A percentile compares a stretch with the other conserved stretches of the same genome.
phyloP scores from a whole-genome alignment of 306 rosid species.

The Vicia faba region DNA sequence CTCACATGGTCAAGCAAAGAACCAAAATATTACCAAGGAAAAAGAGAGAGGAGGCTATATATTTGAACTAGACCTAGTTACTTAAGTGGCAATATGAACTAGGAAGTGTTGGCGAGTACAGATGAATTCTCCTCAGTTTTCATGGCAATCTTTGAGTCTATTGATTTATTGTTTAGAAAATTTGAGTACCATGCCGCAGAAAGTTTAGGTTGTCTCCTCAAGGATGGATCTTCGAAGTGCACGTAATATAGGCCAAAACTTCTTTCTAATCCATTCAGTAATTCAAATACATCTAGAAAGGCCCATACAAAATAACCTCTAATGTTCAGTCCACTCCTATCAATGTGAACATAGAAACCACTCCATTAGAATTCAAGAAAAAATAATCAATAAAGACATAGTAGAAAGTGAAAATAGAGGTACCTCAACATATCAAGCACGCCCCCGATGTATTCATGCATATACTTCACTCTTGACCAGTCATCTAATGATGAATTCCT shows the following conservation, averaged over 20 bases:
- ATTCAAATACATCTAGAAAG: slow-evolving; percentile 55
- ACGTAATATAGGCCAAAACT: slow-evolving; percentile 57
- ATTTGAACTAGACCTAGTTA: neutral
- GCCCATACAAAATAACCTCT: slow-evolving; percentile 75
- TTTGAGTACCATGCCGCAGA: slow-evolving; percentile 66
- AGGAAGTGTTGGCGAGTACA: slow-evolving; percentile 1
- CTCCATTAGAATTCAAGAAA: slow-evolving; percentile 3
- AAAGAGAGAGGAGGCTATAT: neutral
- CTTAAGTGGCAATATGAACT: slow-evolving; percentile 5
- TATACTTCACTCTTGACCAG: slow-evolving; percentile 49
- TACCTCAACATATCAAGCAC: slow-evolving; percentile 62
- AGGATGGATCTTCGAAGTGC: slow-evolving; percentile 52
- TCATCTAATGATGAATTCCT: slow-evolving; percentile 62
- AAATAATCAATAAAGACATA: neutral
- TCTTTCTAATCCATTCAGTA: slow-evolving; percentile 42
- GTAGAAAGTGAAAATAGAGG: neutral
- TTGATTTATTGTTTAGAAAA: slow-evolving; percentile 44
- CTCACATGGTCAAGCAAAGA: neutral
- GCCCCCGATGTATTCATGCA: slow-evolving; percentile 48
- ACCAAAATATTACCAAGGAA: neutral
- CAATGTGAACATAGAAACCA: neutral
- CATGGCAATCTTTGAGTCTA: slow-evolving; percentile 8
- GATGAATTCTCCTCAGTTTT: slow-evolving; percentile 26
- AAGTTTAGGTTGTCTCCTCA: slow-evolving; percentile 58
- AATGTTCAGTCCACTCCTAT: slow-evolving; percentile 60